Evolutionary conservation across 352 stramenopile genomes (phyloP).

Genomic region (Globisporangium paroecandrum): DNA sequence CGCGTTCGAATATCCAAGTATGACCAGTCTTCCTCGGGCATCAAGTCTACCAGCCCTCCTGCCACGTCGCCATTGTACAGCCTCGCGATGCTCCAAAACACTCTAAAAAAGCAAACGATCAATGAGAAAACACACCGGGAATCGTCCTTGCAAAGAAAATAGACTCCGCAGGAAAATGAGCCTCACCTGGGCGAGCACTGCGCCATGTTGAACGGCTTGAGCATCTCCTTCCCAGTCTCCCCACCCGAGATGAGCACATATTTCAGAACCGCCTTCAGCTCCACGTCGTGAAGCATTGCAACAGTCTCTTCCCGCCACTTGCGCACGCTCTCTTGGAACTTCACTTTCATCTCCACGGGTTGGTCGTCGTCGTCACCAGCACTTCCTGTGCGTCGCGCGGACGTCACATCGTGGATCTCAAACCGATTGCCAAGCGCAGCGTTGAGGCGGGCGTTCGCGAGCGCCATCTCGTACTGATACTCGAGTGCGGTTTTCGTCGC

Average conservation of each 20-base stretch:
- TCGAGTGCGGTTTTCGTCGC: constrained; percentile 74
- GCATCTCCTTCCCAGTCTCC: constrained; percentile 80
- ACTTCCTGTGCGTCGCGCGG: constrained; percentile 20
- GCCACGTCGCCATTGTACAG: constrained; percentile 77
- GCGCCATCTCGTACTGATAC: constrained; percentile 73
- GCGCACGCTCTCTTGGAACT: constrained; percentile 75
- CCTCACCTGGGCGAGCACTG: constrained; percentile 67
- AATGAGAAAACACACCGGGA: neutral
- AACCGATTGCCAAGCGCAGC: constrained; percentile 61
- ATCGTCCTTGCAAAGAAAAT: neutral
- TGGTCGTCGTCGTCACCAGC: neutral
- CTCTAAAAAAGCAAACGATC: constrained; percentile 22
- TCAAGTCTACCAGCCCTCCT: constrained; percentile 50
- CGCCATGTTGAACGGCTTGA: constrained; percentile 90
- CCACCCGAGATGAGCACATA: constrained; percentile 79
- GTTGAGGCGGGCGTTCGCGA: constrained; percentile 72
- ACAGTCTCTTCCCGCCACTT: constrained; percentile 84
- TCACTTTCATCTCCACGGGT: constrained; percentile 50
- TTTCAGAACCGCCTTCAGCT: constrained; percentile 74
- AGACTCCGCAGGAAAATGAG: neutral
- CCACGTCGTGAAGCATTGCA: constrained; percentile 54
- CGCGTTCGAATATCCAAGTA: constrained; percentile 75
- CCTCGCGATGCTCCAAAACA: constrained; percentile 84
- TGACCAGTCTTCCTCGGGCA: constrained; percentile 82
- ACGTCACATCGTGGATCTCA: constrained; percentile 43